Evolutionary conservation across 2,329 filamentous ascomycete species (phyloP).

Genomic region (Xylariaceae sp.): DNA sequence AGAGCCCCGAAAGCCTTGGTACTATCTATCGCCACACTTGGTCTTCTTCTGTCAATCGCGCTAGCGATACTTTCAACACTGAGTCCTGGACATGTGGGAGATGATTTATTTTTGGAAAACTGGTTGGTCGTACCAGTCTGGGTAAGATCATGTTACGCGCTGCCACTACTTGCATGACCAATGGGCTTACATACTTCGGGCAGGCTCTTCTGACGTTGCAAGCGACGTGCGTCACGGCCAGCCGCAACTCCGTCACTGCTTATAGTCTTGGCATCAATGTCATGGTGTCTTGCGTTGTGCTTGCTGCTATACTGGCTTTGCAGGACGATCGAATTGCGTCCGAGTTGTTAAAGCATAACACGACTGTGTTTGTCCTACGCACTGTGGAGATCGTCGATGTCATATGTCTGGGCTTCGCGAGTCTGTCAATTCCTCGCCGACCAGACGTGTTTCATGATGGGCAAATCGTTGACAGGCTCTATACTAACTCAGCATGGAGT

Average conservation of each 20-base stretch:
- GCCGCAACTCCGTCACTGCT: constrained; percentile 45
- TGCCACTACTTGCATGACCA: constrained; percentile 4
- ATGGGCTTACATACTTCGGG: constrained; percentile 13
- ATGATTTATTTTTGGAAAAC: constrained; percentile 45
- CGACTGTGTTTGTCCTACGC: constrained; percentile 40
- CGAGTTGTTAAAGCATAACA: constrained; percentile 28
- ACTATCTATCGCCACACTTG: constrained; percentile 48
- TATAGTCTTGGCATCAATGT: constrained; percentile 51
- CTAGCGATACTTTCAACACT: constrained; percentile 50
- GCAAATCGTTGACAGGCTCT: constrained; percentile 58
- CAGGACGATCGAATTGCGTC: constrained; percentile 39
- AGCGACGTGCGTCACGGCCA: constrained; percentile 42
- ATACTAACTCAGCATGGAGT: constrained; percentile 55
- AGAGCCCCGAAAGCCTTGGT: constrained; percentile 52
- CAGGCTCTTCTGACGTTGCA: constrained; percentile 51
- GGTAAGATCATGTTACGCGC: constrained; percentile 43
- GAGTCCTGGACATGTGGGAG: constrained; percentile 17
- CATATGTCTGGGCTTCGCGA: constrained; percentile 42
- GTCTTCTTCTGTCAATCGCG: constrained; percentile 52
- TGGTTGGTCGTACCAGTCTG: constrained; percentile 59
- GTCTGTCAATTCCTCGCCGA: constrained; percentile 58
- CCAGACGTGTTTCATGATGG: constrained; percentile 61
- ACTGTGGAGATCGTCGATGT: constrained; percentile 41
- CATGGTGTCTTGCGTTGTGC: constrained; percentile 42
- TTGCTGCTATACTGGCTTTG: constrained; percentile 39